Evolutionary conservation across 192 early-diverging fungal species (phyloP).

Genomic region (Dissophora ornata): DNA sequence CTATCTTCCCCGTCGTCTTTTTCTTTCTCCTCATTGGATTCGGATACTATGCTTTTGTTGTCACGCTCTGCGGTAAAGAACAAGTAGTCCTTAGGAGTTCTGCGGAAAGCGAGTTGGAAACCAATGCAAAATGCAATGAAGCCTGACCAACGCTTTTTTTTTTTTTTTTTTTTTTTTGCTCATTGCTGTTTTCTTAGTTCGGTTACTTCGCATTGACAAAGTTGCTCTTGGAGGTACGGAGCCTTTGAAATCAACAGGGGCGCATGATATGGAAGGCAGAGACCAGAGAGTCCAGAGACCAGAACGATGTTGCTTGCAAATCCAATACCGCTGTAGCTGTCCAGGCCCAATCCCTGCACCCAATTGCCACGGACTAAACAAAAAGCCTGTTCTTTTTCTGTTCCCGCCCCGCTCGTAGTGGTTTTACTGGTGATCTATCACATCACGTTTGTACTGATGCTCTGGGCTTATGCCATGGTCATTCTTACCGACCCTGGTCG

Average conservation of each 20-base stretch:
- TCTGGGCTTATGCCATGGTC: slow-evolving; percentile 49
- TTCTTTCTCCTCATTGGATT: slow-evolving; percentile 34
- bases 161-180: not conserved
- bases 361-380: too few species aligned
- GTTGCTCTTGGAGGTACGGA: slow-evolving; percentile 28
- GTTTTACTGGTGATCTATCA: slow-evolving; percentile 36
- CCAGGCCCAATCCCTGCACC: not conserved
- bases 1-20: slow-evolving; percentile 33
- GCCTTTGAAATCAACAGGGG: not conserved
- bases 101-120: too few species aligned
- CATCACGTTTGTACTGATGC: slow-evolving; percentile 33
- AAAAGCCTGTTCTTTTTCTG: not conserved
- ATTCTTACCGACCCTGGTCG: slow-evolving; percentile 43
- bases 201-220: slow-evolving; percentile 13
- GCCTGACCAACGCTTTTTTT: too few species aligned
- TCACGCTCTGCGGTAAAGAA: slow-evolving; percentile 44
- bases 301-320: too few species aligned
- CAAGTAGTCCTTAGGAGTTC: too few species aligned
- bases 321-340: too few species aligned
- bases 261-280: not conserved
- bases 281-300: too few species aligned
- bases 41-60: slow-evolving; percentile 41
- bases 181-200: slow-evolving; percentile 1
- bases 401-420: too few species aligned
- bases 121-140: too few species aligned